These are phyloP conservation scores for Pseudocercospora ulei DNA, from an alignment of 2,329 filamentous ascomycete genomes.

Conservation along the genomic window DNA sequence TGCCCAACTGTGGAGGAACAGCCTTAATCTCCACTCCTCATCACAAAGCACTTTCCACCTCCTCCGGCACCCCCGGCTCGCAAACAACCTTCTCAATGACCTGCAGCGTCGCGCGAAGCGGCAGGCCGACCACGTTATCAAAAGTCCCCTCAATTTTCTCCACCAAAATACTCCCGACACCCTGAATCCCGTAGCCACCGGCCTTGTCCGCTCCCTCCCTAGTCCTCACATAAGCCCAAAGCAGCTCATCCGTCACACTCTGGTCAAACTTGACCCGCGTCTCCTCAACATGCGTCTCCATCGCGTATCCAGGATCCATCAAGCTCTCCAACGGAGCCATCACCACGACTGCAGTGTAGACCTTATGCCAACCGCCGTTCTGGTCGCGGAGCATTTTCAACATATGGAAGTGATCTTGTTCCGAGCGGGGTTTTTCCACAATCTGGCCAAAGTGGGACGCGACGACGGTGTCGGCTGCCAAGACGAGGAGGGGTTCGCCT, in stretches of 20 bases:
- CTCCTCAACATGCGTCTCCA: constrained; percentile 76
- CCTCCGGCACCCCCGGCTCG: constrained; percentile 57
- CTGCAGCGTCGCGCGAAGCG: constrained; percentile 64
- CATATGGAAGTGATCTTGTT: constrained; percentile 75
- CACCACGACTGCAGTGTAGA: constrained; percentile 76
- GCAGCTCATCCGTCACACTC: constrained; percentile 64
- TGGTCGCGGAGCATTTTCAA: constrained; percentile 71
- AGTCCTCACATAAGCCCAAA: constrained; percentile 69
- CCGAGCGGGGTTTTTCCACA: constrained; percentile 79
- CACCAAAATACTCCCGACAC: constrained; percentile 72
- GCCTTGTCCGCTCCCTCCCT: constrained; percentile 93
- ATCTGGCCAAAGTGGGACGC: constrained; percentile 65
- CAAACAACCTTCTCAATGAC: constrained; percentile 77
- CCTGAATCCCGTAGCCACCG: constrained; percentile 90
- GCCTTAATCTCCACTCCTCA: not conserved
- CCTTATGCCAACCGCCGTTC: constrained; percentile 54
- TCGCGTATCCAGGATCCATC: constrained; percentile 71
- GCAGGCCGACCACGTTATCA: constrained; percentile 90
- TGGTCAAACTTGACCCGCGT: constrained; percentile 80
- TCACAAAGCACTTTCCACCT: constrained; percentile 34
- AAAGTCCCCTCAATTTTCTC: constrained; percentile 81
- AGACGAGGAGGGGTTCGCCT: constrained; percentile 39
- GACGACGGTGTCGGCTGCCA: constrained; percentile 48
- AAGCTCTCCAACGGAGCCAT: constrained; percentile 74
- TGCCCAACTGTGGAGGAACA: not conserved